phyloP scores from a whole-genome alignment of 2,329 filamentous ascomycete genomes.

The Podosphaera xanthii region DNA sequence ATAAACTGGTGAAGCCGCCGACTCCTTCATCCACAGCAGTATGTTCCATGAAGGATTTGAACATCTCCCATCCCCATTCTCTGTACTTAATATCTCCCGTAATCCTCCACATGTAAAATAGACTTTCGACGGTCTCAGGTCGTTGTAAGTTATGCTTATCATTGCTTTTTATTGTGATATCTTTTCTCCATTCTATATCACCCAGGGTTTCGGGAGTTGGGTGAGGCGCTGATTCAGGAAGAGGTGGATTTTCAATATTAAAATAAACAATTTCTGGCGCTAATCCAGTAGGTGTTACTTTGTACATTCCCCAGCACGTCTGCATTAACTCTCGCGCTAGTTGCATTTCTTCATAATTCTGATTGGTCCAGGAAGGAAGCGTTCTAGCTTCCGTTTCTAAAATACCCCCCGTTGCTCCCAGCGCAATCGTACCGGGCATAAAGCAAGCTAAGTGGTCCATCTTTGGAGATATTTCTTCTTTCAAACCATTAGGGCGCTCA shows the following conservation, averaged over 20 bases:
- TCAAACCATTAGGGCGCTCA: constrained; percentile 57
- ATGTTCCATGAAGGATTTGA: constrained; percentile 70
- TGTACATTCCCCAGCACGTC: constrained; percentile 97
- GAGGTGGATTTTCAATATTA: constrained; percentile 45
- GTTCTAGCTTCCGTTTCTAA: constrained; percentile 55
- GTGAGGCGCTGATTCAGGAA: constrained; percentile 32
- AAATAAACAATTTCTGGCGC: constrained; percentile 91
- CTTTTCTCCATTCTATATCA: constrained; percentile 46
- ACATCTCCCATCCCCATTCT: constrained; percentile 98
- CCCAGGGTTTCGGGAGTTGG: constrained; percentile 26
- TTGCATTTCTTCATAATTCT: constrained; percentile 68
- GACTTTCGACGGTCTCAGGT: constrained; percentile 84
- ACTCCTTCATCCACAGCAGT: constrained; percentile 53
- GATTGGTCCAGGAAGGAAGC: constrained; percentile 45
- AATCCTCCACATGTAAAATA: constrained; percentile 98
- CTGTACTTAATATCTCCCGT: constrained; percentile 75
- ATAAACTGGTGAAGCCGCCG: constrained; percentile 56
- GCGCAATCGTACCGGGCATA: constrained; percentile 83
- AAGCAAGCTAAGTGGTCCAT: constrained; percentile 99
- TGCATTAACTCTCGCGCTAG: constrained; percentile 82
- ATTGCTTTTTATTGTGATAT: constrained; percentile 58
- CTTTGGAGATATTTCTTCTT: constrained; percentile 48
- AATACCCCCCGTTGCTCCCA: constrained; percentile 62
- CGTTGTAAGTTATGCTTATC: constrained; percentile 86
- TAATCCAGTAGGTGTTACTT: constrained; percentile 70